Evolutionary conservation across 352 stramenopile species (phyloP).

Genomic region (Pythium guiyangense): DNA sequence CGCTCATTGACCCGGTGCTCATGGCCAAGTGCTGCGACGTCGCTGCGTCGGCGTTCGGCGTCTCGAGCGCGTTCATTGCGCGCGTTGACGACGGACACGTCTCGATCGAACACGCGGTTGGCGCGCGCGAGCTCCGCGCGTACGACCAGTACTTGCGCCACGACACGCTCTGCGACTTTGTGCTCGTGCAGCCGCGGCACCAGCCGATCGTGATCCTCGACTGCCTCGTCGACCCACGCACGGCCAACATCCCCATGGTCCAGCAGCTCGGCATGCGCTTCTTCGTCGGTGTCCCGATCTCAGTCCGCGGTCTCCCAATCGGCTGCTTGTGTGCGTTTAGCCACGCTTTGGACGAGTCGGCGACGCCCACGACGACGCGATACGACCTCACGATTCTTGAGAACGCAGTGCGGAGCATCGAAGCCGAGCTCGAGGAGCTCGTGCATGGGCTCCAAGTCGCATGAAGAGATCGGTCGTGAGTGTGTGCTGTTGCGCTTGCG

Average conservation of each 20-base stretch:
- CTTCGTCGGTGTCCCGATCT: slow-evolving; percentile 46
- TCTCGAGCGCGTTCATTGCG: slow-evolving; percentile 46
- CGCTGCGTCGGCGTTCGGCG: slow-evolving; percentile 35
- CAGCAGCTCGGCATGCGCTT: slow-evolving; percentile 45
- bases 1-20: slow-evolving; percentile 47
- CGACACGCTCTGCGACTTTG: slow-evolving; percentile 54
- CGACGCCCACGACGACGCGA: slow-evolving; percentile 6
- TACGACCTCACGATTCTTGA: slow-evolving; percentile 43
- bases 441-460: slow-evolving; percentile 35
- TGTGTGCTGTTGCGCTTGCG: too few species aligned
- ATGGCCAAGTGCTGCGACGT: slow-evolving; percentile 56
- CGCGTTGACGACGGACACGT: slow-evolving; percentile 44
- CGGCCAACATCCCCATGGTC: slow-evolving; percentile 45
- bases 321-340: slow-evolving; percentile 53
- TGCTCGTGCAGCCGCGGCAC: slow-evolving; percentile 36
- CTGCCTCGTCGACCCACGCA: slow-evolving; percentile 40
- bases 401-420: slow-evolving; percentile 35
- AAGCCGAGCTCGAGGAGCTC: slow-evolving; percentile 43
- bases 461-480: slow-evolving; percentile 19
- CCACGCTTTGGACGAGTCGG: slow-evolving; percentile 16
- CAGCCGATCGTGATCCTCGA: slow-evolving; percentile 44
- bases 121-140: slow-evolving; percentile 21
- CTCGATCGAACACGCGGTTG: slow-evolving; percentile 44
- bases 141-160: slow-evolving; percentile 31
- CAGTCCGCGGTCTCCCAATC: slow-evolving; percentile 45